Base-by-base conservation (phyloP, 108 stramenopile genomes). In the Stephanodiscus minutulus region DNA sequence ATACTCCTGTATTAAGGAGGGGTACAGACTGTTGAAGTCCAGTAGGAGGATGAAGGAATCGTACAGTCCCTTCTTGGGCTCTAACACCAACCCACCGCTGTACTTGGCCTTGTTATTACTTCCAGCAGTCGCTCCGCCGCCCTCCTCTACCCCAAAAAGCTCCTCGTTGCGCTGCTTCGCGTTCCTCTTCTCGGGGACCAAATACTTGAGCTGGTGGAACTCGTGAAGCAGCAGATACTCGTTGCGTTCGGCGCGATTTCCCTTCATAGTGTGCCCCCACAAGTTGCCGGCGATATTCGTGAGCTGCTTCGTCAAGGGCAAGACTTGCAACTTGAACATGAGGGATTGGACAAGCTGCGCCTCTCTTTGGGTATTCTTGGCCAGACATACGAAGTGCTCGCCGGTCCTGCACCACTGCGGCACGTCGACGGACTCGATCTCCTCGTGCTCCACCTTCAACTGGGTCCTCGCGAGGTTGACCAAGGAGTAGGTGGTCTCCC, bases 31-130 rank as follows among this genome's bases (percentile, higher is more conserved):
- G 88, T 98, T 98, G 91, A 99, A 99, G 84, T 99, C 99, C 52
- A 99, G 72, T 41, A 99, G 74, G 24, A 99, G 91, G 74, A 99
- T 98, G 84, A 95, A 98, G 33, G 96, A 89, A 85, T 99, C 99
- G 77, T 99, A 99, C 37, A 98, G 82, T 52, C 99, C 99, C 75
- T 92, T 96, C 91, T 99, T 99, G n/a, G 99, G 99, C 72, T 99
- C 99, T 64, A 99, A 79, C 46, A 99, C 99, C 47, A 99, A 86
- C 36, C 99, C 99, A 62, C 99, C 99, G 28, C 89, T 84, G 84
- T 98, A 99, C 72, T 93, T 94, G 72, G 98, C 92, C 83, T 97
- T 97, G 27, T 59, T 37, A 61, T 84, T 66, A 7, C 70, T 71
- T 11, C 33, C 62, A 21, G 61, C 48, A 3, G 62, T 37, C 41